Base-by-base conservation (phyloP, 192 early-diverging fungal genomes). In the Globomyces pollinis-pini region DNA sequence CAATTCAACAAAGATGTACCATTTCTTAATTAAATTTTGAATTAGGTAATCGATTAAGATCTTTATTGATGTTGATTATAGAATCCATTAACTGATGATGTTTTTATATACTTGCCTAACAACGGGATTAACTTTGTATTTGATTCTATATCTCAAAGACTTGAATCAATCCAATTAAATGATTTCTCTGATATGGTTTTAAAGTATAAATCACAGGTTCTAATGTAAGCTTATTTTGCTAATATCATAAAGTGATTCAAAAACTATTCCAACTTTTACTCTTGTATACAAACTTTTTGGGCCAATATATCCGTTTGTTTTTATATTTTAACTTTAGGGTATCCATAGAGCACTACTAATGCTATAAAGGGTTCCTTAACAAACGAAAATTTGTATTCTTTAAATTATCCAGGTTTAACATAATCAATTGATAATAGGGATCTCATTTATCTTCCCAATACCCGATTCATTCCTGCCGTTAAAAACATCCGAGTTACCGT, bases 381-480 rank as follows among this genome's bases (percentile, higher is more conserved):
- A 33, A 55, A 53, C 20, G 69, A 70, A 30, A 66, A 76, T 16
- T 56, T 71, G 41, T 89, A 87, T 50, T 79, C 77, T 1, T 61
- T 89, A 15, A 81, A 72, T 47, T 89, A 89, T 64, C 86, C 84
- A 26, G 87, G 87, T n/a, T n/a, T n/a, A n/a, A n/a, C n/a, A n/a
- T n/a, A n/a, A n/a, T n/a, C n/a, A n/a, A n/a, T n/a, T n/a, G n/a
- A n/a, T n/a, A n/a, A n/a, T n/a, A n/a, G n/a, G n/a, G 26, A 52
- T 89, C 4, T 74, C 88, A 4, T 84, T 89, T 61, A 66, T 78
- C 5, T 89, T 89, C 58, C 78, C 84, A 9, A 83, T 89, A 33
- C 86, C 88, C 6, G 69, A 70, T 12, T 65, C 73, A 38, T 71
- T 80, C 59, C 67, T 70, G 21, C 59, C 75, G 20, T 41, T 83